A percentile compares a stretch with the other conserved stretches of the same genome.
These are phyloP conservation scores for Starmerella cellae DNA, from an alignment of 805 yeast species.

Conservation along the genomic window DNA sequence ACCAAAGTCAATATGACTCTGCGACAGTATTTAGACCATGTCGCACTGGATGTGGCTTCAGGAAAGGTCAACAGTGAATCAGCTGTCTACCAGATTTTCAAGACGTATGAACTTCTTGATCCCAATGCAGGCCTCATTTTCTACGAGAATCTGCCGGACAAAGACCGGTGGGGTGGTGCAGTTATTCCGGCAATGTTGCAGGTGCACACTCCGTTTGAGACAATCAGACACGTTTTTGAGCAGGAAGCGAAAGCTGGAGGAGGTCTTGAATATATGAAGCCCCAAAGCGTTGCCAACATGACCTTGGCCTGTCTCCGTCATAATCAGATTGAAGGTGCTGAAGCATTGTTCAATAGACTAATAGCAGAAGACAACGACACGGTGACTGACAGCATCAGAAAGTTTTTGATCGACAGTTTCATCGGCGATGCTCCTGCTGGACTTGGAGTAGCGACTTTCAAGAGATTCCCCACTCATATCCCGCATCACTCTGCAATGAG, in stretches of 20 bases:
- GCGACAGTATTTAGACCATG: constrained; percentile 8
- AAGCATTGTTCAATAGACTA: background rate
- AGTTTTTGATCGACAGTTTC: constrained; percentile 16
- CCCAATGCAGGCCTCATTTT: constrained; percentile 18
- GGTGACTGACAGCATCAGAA: background rate
- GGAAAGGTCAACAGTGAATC: constrained; percentile 1
- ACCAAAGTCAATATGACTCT: constrained; percentile 5
- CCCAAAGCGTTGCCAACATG: constrained; percentile 13
- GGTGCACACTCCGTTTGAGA: constrained; percentile 11
- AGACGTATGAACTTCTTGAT: constrained; percentile 16
- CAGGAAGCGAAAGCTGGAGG: constrained; percentile 2
- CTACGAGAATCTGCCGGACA: constrained; percentile 3
- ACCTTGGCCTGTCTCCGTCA: constrained; percentile 13
- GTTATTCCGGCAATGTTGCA: constrained; percentile 21
- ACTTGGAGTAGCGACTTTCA: constrained; percentile 11
- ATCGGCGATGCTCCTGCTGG: constrained; percentile 22
- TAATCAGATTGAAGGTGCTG: constrained; percentile 12
- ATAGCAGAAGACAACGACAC: background rate
- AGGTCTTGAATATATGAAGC: constrained; percentile 1
- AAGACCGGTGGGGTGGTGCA: constrained; percentile 9
- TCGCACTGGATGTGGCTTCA: constrained; percentile 8
- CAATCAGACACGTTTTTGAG: constrained; percentile 9
- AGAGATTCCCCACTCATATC: background rate
- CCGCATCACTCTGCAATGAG: constrained; percentile 20
- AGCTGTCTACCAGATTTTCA: constrained; percentile 12